Conservation (phyloP, 2,329 filamentous ascomycete species). For the Cladosporium oxysporum region DNA sequence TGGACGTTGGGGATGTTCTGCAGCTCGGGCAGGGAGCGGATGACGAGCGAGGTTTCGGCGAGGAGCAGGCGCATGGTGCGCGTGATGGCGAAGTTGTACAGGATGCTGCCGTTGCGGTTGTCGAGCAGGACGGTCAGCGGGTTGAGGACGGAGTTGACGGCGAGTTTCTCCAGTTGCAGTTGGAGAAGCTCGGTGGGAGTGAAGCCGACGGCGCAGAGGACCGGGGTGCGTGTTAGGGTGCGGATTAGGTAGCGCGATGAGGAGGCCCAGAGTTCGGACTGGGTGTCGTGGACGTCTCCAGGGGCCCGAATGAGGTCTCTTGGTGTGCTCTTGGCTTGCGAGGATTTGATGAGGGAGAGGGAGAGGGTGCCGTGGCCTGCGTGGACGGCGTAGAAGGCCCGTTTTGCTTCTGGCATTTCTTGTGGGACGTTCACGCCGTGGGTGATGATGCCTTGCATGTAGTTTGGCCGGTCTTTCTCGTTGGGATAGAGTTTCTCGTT, state of each 20-base stretch:
- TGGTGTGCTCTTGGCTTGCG: neutral
- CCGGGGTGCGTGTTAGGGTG: slow-evolving; percentile 62
- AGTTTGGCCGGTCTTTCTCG: slow-evolving; percentile 66
- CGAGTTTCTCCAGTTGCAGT: slow-evolving; percentile 76
- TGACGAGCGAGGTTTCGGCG: slow-evolving; percentile 71
- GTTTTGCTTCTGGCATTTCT: slow-evolving; percentile 34
- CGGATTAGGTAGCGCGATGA: slow-evolving; percentile 63
- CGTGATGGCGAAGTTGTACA: slow-evolving; percentile 66
- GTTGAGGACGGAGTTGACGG: slow-evolving; percentile 75
- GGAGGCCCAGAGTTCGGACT: slow-evolving; percentile 39
- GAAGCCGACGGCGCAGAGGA: slow-evolving; percentile 62
- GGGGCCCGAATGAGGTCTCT: neutral
- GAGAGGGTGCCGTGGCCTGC: slow-evolving; percentile 61
- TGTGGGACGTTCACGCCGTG: slow-evolving; percentile 55
- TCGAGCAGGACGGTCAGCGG: slow-evolving; percentile 79
- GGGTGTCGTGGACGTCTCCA: slow-evolving; percentile 24
- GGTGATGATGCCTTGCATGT: slow-evolving; percentile 69
- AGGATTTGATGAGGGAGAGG: slow-evolving; percentile 53
- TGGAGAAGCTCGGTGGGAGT: slow-evolving; percentile 64
- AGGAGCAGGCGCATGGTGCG: slow-evolving; percentile 71
- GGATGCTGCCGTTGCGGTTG: slow-evolving; percentile 69
- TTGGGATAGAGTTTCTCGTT: slow-evolving; percentile 71
- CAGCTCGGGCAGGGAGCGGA: slow-evolving; percentile 74
- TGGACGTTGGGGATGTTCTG: slow-evolving; percentile 60
- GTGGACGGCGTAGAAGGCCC: slow-evolving; percentile 57